phyloP scores from a whole-genome alignment of 2,329 filamentous ascomycete genomes.

The Colletotrichum sp. region DNA sequence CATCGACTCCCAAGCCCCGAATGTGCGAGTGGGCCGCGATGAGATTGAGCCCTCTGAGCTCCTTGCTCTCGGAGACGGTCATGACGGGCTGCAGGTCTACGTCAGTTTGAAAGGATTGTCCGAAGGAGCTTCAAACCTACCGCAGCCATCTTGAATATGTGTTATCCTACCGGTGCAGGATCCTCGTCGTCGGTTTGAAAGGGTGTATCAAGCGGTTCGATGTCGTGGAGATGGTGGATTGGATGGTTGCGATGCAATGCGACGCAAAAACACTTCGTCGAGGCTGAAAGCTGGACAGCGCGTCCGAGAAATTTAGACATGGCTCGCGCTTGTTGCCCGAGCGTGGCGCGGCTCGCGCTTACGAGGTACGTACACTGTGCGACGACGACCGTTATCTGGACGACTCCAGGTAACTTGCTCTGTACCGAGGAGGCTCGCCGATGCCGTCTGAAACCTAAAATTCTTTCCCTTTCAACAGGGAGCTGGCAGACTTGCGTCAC shows the following conservation, averaged over 20 bases:
- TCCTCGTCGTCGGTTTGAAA: neutral
- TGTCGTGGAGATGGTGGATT: neutral
- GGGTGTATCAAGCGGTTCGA: neutral
- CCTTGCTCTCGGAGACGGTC: conserved; percentile 93
- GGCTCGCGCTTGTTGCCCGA: neutral
- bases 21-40: conserved; percentile 99
- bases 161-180: neutral
- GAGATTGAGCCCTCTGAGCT: conserved; percentile 94
- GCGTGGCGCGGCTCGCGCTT: conserved; percentile 18
- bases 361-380: neutral
- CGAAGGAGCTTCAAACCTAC: conserved; percentile 38
- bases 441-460: neutral
- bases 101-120: neutral
- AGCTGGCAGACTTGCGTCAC: neutral
- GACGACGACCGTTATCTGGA: neutral
- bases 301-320: conserved; percentile 19
- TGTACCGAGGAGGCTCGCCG: neutral
- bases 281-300: conserved; percentile 9
- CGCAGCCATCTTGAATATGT: conserved; percentile 52
- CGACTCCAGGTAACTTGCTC: neutral
- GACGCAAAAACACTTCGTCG: conserved; percentile 1
- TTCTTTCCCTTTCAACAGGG: neutral
- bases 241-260: neutral
- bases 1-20: conserved; percentile 90
- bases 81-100: conserved; percentile 54